Evolutionary conservation across 371 early-diverging fungal genomes (phyloP).

Genomic region (Chytridiales sp.): DNA sequence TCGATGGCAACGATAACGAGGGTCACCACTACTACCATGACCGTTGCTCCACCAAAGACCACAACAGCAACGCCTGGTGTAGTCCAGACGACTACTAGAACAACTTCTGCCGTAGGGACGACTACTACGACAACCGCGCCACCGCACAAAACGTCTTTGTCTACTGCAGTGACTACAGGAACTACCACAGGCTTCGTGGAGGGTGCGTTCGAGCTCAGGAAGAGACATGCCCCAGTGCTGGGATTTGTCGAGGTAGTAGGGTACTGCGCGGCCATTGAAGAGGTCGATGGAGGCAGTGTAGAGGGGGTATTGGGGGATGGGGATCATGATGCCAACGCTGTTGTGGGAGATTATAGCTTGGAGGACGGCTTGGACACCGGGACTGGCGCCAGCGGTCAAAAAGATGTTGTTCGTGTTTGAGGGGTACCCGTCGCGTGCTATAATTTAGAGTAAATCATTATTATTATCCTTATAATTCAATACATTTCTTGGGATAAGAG

Average conservation of each 20-base stretch:
- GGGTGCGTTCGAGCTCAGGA: no score
- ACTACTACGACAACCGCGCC: no score
- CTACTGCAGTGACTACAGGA: no score
- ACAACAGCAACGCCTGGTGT: no score
- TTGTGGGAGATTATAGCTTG: conserved; percentile 74
- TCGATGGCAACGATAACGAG: no score
- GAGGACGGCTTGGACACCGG: conserved; percentile 86
- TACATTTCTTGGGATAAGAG: neutral
- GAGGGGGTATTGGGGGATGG: conserved; percentile 97
- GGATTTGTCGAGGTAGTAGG: conserved; percentile 86
- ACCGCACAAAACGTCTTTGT: no score
- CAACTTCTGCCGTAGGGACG: no score
- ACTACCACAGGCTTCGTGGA: no score
- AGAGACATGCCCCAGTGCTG: conserved; percentile 83
- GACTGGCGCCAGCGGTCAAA: conserved; percentile 79
- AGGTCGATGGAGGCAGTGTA: conserved; percentile 94
- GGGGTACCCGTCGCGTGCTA: conserved; percentile 82
- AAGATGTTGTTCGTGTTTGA: conserved; percentile 81
- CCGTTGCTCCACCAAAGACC: no score
- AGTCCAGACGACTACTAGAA: no score
- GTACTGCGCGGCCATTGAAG: conserved; percentile 79
- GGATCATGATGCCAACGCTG: conserved; percentile 93
- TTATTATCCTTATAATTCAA: no score
- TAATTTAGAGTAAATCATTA: neutral
- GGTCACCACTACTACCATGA: no score